Evolutionary conservation across 108 stramenopile species (phyloP), one percentile per base, ranked within the genome.

Genomic region (Asterionellopsis glacialis): DNA sequence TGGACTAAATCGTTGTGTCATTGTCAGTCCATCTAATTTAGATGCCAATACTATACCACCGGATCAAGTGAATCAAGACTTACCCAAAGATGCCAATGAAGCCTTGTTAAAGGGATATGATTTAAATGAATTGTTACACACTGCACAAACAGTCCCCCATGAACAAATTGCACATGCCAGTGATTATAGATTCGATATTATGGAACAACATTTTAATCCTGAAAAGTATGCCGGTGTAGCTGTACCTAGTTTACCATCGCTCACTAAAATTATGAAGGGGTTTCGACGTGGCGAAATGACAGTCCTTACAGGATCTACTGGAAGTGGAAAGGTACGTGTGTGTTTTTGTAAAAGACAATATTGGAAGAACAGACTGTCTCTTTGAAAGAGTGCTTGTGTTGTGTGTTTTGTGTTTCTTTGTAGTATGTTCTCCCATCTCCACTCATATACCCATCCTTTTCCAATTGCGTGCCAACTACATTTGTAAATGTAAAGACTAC

Each of bases 1-100:
- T 61, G 98, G 97, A 15, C 56, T 80, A 53, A 74, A 83, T 51
- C 72, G 90, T 15, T 88, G 83, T 59, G 75, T 79, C 51, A 57
- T 95, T 50, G 91, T 97, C 0, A 57, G 57, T 53, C 80, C 75
- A 38, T 33, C 33, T n/a, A 2, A 51, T 50, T 9, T 10, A 15
- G 14, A 13, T 1, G 14, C n/a, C n/a, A n/a, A n/a, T n/a, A n/a
- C n/a, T n/a, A n/a, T n/a, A n/a, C n/a, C n/a, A n/a, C n/a, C n/a
- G n/a, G 22, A 59, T 11, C 28, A 51, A 10, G 48, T 26, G 0
- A 70, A 69, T 9, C 50, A 33, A 6, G 45, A 53, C 24, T 75
- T 87, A 9, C 88, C 90, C 42, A 99, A 99, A 77, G 98, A 99
- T 77, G 98, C 98, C 45, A 99, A 99, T 65, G 98, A 99, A 45